Evolutionary conservation across 129 eudicot species (phyloP).

Genomic region (Oenanthe sinensis): DNA sequence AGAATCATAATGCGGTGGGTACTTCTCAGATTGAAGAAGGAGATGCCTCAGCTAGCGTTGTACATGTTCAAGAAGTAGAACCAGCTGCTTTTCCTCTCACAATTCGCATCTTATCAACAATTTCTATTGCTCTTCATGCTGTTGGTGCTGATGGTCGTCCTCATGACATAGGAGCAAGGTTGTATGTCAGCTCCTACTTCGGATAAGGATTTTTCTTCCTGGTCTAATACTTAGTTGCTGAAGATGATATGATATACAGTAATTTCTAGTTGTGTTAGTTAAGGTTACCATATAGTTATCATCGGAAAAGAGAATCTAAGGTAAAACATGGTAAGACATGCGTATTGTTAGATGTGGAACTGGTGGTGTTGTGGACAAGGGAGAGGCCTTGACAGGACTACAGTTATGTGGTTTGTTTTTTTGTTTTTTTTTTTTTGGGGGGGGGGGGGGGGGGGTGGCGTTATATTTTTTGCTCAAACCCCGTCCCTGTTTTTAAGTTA

Average conservation of each 20-base stretch:
- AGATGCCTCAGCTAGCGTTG: background rate
- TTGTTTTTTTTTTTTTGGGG: too few species aligned
- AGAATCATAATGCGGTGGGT: slow-evolving; percentile 8
- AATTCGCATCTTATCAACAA: slow-evolving; percentile 52
- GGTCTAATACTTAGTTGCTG: background rate
- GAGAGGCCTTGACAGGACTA: background rate
- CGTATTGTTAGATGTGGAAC: slow-evolving; percentile 2
- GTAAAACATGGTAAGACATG: background rate
- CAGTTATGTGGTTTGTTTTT: background rate
- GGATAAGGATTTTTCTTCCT: background rate
- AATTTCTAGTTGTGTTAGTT: background rate
- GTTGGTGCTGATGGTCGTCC: slow-evolving; percentile 94
- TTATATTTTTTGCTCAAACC: slow-evolving; percentile 13
- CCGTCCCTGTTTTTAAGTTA: background rate
- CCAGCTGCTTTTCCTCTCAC: slow-evolving; percentile 81
- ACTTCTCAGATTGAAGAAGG: slow-evolving; percentile 2
- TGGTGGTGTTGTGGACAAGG: slow-evolving; percentile 14
- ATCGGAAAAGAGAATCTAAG: background rate
- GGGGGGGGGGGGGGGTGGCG: background rate
- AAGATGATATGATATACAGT: background rate
- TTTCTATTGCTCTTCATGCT: slow-evolving; percentile 80
- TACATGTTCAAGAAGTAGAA: slow-evolving; percentile 21
- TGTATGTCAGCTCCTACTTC: slow-evolving; percentile 64
- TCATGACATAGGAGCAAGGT: slow-evolving; percentile 73
- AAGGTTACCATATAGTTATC: background rate